Percentiles rank a stretch among this genome's conserved stretches.
These are phyloP conservation scores for Ramaria sp. DNA, from an alignment of 768 basidiomycete genomes.

Conservation along the genomic window DNA sequence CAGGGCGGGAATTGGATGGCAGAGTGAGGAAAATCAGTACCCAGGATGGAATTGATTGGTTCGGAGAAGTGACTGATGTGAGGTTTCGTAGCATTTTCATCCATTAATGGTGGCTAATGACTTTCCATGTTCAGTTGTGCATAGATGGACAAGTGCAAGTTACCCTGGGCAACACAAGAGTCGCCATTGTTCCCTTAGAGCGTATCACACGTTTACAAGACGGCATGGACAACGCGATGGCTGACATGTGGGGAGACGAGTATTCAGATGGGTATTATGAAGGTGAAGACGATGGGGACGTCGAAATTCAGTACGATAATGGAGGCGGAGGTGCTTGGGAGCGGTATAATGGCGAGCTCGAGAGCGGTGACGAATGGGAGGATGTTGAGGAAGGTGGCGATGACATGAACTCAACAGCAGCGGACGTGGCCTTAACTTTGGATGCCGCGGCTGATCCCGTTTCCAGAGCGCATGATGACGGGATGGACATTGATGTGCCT, in stretches of 20 bases:
- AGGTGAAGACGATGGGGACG: constrained; percentile 10
- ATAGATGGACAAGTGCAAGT: constrained; percentile 68
- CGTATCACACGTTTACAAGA: constrained; percentile 71
- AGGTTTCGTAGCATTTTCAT: constrained; percentile 15
- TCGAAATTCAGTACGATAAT: constrained; percentile 7
- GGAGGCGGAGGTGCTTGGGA: constrained; percentile 8
- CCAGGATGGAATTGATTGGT: constrained; percentile 53
- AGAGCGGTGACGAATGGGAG: constrained; percentile 28
- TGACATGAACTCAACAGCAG: constrained; percentile 2
- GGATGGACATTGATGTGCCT: constrained; percentile 12
- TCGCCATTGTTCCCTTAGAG: constrained; percentile 45
- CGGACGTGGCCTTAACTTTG: neutral
- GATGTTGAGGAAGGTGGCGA: constrained; percentile 20
- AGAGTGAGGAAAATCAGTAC: constrained; percentile 31
- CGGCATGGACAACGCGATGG: constrained; percentile 61
- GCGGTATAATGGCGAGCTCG: constrained; percentile 6
- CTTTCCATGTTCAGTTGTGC: constrained; percentile 38
- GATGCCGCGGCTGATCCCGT: neutral
- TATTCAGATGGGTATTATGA: constrained; percentile 17
- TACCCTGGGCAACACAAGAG: constrained; percentile 48
- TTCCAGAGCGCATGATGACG: constrained; percentile 12
- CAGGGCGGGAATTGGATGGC: constrained; percentile 22
- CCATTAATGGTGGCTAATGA: neutral
- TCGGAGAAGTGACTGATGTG: constrained; percentile 78
- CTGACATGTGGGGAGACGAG: constrained; percentile 48